These are phyloP conservation scores for Tillandsia leiboldiana DNA, from an alignment of 176 grass and related monocot species.

Conservation along the genomic window DNA sequence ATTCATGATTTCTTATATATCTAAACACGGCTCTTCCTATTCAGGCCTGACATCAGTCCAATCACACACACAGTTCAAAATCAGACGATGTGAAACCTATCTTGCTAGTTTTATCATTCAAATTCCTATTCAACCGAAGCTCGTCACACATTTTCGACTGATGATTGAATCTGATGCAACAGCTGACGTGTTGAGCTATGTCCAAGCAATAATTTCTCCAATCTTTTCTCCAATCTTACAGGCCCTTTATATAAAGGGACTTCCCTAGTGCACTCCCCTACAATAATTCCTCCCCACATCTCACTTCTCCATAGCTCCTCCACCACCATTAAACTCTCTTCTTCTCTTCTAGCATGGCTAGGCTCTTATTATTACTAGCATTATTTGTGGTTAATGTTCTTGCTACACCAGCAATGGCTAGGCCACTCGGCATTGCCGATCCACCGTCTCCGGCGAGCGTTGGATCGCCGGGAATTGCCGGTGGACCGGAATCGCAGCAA, in stretches of 20 bases:
- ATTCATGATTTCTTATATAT: too few species aligned
- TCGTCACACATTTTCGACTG: too few species aligned
- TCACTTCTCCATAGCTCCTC: background rate
- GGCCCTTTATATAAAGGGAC: background rate
- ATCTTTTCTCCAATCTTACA: background rate
- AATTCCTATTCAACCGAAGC: too few species aligned
- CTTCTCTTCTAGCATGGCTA: background rate
- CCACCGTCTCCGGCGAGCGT: conserved; percentile 10
- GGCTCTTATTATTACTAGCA: conserved; percentile 17
- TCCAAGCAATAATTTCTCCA: background rate
- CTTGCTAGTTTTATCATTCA: too few species aligned
- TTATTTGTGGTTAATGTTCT: conserved; percentile 7
- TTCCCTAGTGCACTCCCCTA: background rate
- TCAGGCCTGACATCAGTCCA: too few species aligned
- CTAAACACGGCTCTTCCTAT: too few species aligned
- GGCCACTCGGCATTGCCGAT: conserved; percentile 36
- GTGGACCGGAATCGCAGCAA: conserved; percentile 16
- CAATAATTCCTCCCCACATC: background rate
- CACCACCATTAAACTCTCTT: background rate
- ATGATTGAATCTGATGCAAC: too few species aligned
- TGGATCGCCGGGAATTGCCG: background rate
- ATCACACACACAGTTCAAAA: too few species aligned
- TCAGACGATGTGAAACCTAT: too few species aligned
- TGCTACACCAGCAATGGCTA: conserved; percentile 11
- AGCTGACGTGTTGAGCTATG: too few species aligned